A percentile compares a stretch with the other conserved stretches of the same genome.
Conservation (phyloP, 768 basidiomycete species). For the Termitomyces sp. region DNA sequence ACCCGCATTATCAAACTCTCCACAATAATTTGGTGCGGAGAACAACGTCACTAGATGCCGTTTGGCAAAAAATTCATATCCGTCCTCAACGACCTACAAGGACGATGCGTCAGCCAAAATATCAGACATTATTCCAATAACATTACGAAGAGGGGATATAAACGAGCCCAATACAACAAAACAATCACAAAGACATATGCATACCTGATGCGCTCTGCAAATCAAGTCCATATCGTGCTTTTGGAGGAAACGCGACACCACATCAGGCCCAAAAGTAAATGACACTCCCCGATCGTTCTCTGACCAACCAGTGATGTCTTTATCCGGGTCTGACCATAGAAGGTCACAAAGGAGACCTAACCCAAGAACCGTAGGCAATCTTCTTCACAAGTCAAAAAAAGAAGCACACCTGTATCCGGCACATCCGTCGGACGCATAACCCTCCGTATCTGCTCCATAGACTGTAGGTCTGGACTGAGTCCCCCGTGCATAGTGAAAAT, state of each 20-base stretch:
- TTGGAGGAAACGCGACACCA: slow-evolving; percentile 96
- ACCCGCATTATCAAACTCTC: slow-evolving; percentile 98
- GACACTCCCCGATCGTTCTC: slow-evolving; percentile 99
- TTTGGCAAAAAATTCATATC: slow-evolving; percentile 99
- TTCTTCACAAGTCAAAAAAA: not conserved
- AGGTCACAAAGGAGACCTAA: slow-evolving; percentile 91
- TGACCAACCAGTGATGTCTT: slow-evolving; percentile 98
- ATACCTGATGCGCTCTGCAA: slow-evolving; percentile 94
- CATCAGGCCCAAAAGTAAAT: slow-evolving; percentile 98
- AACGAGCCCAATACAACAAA: not conserved
- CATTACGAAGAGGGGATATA: not conserved
- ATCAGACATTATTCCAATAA: slow-evolving; percentile 2
- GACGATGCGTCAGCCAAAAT: not conserved
- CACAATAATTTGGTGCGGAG: slow-evolving; percentile 93
- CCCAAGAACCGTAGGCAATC: slow-evolving; percentile 1
- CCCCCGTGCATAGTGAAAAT: slow-evolving; percentile 99
- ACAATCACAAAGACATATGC: slow-evolving; percentile 19
- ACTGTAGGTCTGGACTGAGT: slow-evolving; percentile 93
- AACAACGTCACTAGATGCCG: slow-evolving; percentile 95
- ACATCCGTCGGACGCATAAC: slow-evolving; percentile 99
- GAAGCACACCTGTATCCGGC: slow-evolving; percentile 82
- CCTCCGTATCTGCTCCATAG: slow-evolving; percentile 99
- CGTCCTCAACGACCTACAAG: slow-evolving; percentile 90
- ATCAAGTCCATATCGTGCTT: slow-evolving; percentile 99
- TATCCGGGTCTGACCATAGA: slow-evolving; percentile 98